Base-by-base conservation (phyloP, 2,329 filamentous ascomycete genomes). In the Fusarium paranaense region DNA sequence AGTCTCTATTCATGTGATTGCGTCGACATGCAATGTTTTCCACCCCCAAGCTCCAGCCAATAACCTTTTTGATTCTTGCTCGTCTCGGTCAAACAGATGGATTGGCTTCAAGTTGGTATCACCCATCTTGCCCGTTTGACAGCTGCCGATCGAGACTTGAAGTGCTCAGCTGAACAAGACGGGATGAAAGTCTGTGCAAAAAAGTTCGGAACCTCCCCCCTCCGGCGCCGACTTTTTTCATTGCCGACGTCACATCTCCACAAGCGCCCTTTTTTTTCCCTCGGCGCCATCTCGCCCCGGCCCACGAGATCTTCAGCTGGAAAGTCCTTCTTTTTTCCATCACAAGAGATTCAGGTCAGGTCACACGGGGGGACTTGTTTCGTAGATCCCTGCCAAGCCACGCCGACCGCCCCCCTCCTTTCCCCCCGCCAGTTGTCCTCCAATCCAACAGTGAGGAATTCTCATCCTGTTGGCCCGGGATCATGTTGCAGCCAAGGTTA, bases 181-280 rank as follows among this genome's bases (percentile, higher is more conserved):
- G 45, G 45, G 22, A 52, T 52, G 25, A 32, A 52, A 52, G 47
- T 30, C 45, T 50, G 45, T 30, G 27, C 25, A 50, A 30, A 32
- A n/a, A 45, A 22, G 14, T 47, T 52, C 60, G 60, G 71, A 61
- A 54, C 64, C 64, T 60, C 18, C 42, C 27, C 40, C 64, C 59
- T 62, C 71, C 68, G 71, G 62, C 61, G 61, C 71, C 67, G 68
- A 54, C 47, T 52, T 45, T 56, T 57, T 50, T 22, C 47, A 13
- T 32, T 52, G 27, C 68, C 71, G 57, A 72, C 71, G 71, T 74
- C 71, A 72, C 71, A 32, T 71, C 71, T 66, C 71, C 71, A 61
- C 58, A 47, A 22, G 42, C 60, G 40, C 42, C 33, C 35, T 62
- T 50, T 52, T 47, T 27, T 47, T 8, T 20, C n/a, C 25, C 59